phyloP scores from a whole-genome alignment of 2,329 filamentous ascomycete species.

The Penicillium sp. region DNA sequence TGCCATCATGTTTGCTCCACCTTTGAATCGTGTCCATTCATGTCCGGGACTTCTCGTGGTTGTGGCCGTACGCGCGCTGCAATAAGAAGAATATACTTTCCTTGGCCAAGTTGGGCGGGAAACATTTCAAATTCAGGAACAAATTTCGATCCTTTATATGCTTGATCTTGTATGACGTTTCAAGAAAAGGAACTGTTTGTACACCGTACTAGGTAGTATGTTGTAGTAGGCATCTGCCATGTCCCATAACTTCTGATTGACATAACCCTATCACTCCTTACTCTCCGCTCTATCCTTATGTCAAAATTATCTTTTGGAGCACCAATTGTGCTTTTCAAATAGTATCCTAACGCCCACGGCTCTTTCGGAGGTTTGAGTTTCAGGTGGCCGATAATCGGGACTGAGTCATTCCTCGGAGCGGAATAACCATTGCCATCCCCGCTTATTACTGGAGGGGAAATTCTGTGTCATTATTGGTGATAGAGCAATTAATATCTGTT shows the following conservation, averaged over 20 bases:
- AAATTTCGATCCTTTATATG: background rate
- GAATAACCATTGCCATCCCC: slow-evolving; percentile 33
- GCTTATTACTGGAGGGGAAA: slow-evolving; percentile 31
- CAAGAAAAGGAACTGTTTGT: background rate
- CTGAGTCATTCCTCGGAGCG: slow-evolving; percentile 32
- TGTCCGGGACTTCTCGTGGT: background rate
- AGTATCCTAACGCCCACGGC: background rate
- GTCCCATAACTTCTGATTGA: background rate
- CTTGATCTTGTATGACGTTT: no score
- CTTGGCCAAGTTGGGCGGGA: background rate
- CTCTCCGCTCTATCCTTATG: background rate
- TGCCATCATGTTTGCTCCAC: background rate
- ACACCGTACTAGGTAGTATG: background rate
- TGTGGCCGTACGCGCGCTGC: background rate
- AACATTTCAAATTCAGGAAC: background rate
- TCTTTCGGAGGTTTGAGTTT: background rate
- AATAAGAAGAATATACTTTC: background rate
- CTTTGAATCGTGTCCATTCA: background rate
- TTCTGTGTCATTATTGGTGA: slow-evolving; percentile 31
- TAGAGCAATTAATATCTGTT: slow-evolving; percentile 12
- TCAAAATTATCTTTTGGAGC: no score
- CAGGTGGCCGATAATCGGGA: slow-evolving; percentile 20
- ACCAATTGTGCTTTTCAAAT: background rate
- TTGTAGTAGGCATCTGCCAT: background rate
- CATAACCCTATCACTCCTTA: no score